Percentiles rank a stretch among this genome's conserved stretches.
Conservation (phyloP, 1,284 basidiomycete species). For the Fistulina hepatica region DNA sequence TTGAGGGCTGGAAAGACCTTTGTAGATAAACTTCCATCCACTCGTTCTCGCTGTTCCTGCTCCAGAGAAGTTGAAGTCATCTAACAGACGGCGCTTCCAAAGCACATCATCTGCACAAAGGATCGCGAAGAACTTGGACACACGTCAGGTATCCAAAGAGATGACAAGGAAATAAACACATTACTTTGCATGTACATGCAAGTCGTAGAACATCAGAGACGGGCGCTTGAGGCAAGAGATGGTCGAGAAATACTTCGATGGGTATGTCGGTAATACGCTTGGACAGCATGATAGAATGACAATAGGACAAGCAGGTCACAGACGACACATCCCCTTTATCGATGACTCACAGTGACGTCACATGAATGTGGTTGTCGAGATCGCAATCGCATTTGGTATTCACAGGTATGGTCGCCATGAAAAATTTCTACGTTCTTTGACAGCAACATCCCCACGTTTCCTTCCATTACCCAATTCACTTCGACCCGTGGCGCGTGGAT, state of each 20-base stretch:
- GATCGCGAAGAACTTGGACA: slow-evolving; percentile 35
- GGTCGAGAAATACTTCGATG: slow-evolving; percentile 64
- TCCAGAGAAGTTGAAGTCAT: slow-evolving; percentile 73
- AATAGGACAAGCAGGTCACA: not conserved
- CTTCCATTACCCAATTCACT: no score
- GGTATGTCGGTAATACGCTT: slow-evolving; percentile 46
- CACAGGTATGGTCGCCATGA: no score
- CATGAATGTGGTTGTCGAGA: no score
- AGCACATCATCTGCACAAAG: slow-evolving; percentile 66
- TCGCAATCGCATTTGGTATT: no score
- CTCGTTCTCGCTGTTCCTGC: slow-evolving; percentile 55
- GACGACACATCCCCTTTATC: no score
- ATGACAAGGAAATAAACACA: not conserved
- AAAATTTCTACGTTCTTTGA: no score
- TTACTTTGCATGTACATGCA: slow-evolving; percentile 40
- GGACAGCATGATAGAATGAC: slow-evolving; percentile 21
- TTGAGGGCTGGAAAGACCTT: slow-evolving; percentile 49
- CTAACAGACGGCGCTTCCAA: slow-evolving; percentile 61
- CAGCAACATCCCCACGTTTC: no score
- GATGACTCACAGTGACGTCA: no score
- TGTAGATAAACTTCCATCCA: slow-evolving; percentile 75
- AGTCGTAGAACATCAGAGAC: slow-evolving; percentile 52
- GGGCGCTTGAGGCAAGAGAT: slow-evolving; percentile 51
- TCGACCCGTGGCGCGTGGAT: no score
- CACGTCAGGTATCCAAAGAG: slow-evolving; percentile 4